Percentiles rank a stretch among this genome's conserved stretches.
These are phyloP conservation scores for Clitopilus hobsonii DNA, from an alignment of 768 basidiomycete species.

Conservation along the genomic window DNA sequence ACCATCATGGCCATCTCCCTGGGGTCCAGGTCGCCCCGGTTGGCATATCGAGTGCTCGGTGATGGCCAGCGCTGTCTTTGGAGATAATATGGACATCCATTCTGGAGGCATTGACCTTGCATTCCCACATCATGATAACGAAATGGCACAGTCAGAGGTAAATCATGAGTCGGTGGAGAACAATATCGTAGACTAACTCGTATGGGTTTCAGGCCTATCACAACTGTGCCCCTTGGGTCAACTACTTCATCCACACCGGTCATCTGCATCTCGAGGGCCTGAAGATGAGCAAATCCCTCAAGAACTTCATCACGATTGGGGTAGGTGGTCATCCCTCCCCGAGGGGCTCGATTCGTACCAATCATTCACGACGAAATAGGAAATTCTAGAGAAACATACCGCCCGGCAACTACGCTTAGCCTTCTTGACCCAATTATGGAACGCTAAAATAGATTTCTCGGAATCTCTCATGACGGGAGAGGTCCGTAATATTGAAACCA, in stretches of 20 bases:
- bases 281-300: conserved; percentile 99
- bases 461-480: conserved; percentile 86
- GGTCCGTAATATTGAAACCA: conserved; percentile 77
- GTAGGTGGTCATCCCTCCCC: conserved; percentile 35
- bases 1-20: conserved; percentile 93
- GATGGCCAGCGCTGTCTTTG: conserved; percentile 91
- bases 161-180: conserved; percentile 7
- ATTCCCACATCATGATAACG: conserved; percentile 99
- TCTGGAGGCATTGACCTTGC: conserved; percentile 95
- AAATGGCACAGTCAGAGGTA: conserved; percentile 96
- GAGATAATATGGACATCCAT: conserved; percentile 93
- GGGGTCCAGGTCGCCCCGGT: conserved; percentile 94
- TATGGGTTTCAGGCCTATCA: conserved; percentile 73
- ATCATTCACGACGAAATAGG: conserved; percentile 46
- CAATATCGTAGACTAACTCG: background rate
- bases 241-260: conserved; percentile 98
- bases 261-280: conserved; percentile 97
- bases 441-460: conserved; percentile 90
- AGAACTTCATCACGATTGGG: conserved; percentile 98
- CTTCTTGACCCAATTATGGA: conserved; percentile 91
- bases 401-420: conserved; percentile 88
- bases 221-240: conserved; percentile 90
- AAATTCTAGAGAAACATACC: conserved; percentile 78
- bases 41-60: conserved; percentile 99
- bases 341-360: conserved; percentile 1